A percentile compares a stretch with the other conserved stretches of the same genome.
Evolutionary conservation across 2,329 filamentous ascomycete genomes (phyloP).

Genomic region (Stachybotrys chlorohalonatus): DNA sequence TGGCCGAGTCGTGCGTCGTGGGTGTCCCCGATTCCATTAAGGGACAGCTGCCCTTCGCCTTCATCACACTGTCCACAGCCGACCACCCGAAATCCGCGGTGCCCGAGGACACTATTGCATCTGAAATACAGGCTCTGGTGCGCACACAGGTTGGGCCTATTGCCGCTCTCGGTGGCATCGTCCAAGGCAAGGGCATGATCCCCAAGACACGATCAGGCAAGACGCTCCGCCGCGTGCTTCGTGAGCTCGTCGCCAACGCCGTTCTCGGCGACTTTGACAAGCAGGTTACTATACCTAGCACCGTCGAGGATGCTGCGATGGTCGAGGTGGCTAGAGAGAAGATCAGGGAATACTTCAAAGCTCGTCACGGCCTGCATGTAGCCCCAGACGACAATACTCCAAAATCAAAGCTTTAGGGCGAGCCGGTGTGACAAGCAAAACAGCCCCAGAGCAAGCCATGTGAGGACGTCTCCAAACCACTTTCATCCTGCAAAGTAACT

Average conservation of each 20-base stretch:
- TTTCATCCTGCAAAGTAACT: too few species aligned
- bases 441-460: background rate
- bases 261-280: slow-evolving; percentile 64
- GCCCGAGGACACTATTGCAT: slow-evolving; percentile 31
- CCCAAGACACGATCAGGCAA: slow-evolving; percentile 91
- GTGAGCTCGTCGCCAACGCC: slow-evolving; percentile 77
- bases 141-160: slow-evolving; percentile 80
- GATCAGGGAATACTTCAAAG: slow-evolving; percentile 67
- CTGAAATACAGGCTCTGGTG: slow-evolving; percentile 65
- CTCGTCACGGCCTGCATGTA: slow-evolving; percentile 30
- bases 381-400: slow-evolving; percentile 34
- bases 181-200: slow-evolving; percentile 79
- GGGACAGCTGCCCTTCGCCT: slow-evolving; percentile 86
- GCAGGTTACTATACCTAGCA: slow-evolving; percentile 67
- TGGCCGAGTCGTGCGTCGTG: slow-evolving; percentile 81
- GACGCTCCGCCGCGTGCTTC: slow-evolving; percentile 71
- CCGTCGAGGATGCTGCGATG: slow-evolving; percentile 71
- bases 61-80: slow-evolving; percentile 50
- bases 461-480: background rate
- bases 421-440: background rate
- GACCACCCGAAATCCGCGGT: slow-evolving; percentile 42
- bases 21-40: slow-evolving; percentile 80
- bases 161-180: slow-evolving; percentile 74
- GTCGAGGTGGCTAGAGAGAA: slow-evolving; percentile 64
- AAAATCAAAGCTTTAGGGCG: slow-evolving; percentile 42